phyloP scores from a whole-genome alignment of 352 stramenopile genomes.

The Saprolegnia parasitica region DNA sequence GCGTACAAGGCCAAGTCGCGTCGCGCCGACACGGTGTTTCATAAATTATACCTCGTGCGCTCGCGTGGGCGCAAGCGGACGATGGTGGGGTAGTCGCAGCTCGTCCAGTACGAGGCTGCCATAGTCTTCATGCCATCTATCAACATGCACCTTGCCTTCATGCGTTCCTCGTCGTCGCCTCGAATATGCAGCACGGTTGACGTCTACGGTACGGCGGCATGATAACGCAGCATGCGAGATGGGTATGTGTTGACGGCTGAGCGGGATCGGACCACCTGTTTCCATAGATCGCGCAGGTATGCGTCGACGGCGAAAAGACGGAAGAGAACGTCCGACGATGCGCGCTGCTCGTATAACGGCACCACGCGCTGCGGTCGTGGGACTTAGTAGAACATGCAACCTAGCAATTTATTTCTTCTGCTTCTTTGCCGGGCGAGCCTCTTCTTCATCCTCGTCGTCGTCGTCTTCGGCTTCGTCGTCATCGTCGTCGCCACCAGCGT shows the following conservation, averaged over 20 bases:
- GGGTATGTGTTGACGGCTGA: too few species aligned
- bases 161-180: too few species aligned
- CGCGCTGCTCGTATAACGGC: conserved; percentile 6
- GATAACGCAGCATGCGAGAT: too few species aligned
- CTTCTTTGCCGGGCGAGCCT: conserved; percentile 27
- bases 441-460: conserved; percentile 24
- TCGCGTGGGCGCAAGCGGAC: conserved; percentile 86
- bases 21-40: conserved; percentile 69
- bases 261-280: neutral
- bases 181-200: too few species aligned
- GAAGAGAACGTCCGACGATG: neutral
- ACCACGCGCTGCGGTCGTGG: neutral
- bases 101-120: too few species aligned
- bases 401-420: conserved; percentile 28
- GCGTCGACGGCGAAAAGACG: neutral
- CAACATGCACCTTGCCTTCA: too few species aligned
- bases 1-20: conserved; percentile 82
- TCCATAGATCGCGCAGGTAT: neutral
- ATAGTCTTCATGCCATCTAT: too few species aligned
- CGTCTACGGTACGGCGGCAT: too few species aligned
- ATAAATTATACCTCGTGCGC: conserved; percentile 85
- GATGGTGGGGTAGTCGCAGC: conserved; percentile 78
- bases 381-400: conserved; percentile 1
- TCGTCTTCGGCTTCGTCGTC: conserved; percentile 25
- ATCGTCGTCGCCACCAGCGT: conserved; percentile 23